A percentile compares a stretch with the other conserved stretches of the same genome.
Evolutionary conservation across 2,329 filamentous ascomycete genomes (phyloP).

Genomic region (Ilyonectria mors-panacis): DNA sequence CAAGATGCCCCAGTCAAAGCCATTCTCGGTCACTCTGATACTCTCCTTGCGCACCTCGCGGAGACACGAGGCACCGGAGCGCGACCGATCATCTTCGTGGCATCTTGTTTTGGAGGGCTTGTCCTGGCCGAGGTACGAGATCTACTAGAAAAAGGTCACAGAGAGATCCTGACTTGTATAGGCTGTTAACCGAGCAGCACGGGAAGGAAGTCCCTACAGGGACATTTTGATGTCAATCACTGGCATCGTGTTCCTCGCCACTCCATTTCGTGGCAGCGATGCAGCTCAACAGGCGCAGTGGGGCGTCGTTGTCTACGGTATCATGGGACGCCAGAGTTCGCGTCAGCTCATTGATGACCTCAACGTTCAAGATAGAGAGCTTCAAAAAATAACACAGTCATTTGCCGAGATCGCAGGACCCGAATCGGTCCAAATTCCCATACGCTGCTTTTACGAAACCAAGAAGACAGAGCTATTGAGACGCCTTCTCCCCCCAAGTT

Average conservation of each 20-base stretch:
- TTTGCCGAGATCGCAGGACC: conserved; percentile 7
- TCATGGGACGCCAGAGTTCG: conserved; percentile 3
- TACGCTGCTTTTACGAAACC: conserved; percentile 19
- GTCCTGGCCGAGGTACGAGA: conserved; percentile 12
- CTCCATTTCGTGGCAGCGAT: conserved; percentile 17
- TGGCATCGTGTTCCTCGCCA: conserved; percentile 19
- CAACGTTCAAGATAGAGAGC: background rate
- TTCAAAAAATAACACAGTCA: background rate
- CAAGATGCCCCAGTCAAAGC: conserved; percentile 10
- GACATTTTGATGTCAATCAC: conserved; percentile 4
- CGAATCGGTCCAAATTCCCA: conserved; percentile 4
- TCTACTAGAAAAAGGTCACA: background rate
- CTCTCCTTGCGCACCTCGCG: conserved; percentile 8
- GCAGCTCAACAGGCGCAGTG: background rate
- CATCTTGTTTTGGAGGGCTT: conserved; percentile 27
- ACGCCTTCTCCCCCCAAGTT: background rate
- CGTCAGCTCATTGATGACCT: conserved; percentile 9
- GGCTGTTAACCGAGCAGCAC: background rate
- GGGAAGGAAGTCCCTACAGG: conserved; percentile 1
- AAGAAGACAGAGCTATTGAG: conserved; percentile 7
- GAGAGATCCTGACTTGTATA: background rate
- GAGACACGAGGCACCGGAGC: background rate
- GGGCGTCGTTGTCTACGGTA: conserved; percentile 2
- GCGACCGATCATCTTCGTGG: conserved; percentile 23
- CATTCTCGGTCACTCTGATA: conserved; percentile 20